Base-by-base conservation (phyloP, 2,329 filamentous ascomycete species). In the Penicillium sp. region DNA sequence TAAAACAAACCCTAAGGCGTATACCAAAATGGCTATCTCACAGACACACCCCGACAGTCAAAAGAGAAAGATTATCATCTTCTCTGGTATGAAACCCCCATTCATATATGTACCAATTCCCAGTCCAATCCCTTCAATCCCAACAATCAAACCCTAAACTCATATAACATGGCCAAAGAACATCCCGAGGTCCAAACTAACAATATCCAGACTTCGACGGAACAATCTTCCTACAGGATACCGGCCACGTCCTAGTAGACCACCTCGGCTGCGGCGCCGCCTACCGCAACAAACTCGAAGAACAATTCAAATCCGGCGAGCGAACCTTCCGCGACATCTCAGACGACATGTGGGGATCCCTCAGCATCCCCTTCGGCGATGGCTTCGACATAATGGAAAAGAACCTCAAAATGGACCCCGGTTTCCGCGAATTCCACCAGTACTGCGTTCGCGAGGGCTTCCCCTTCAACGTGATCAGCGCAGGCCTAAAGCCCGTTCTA, bases 181-280 rank as follows among this genome's bases (percentile, higher is more conserved):
- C 4, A 37, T 9, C 0, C 29, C n/a, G n/a, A n/a, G n/a, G n/a
- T n/a, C 32, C 5, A 26, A 26, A 45, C 42, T 46, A 45, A 59
- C 50, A 20, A 8, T 2, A 9, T 16, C 31, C 56, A 87, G 85
- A 89, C 71, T 89, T 89, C 63, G 86, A 89, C 69, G 86, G 86
- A 60, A 89, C 86, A 4, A 89, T 89, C 60, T 88, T 87, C 77
- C 86, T 86, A 80, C 84, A 88, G 78, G 84, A 87, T 63, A 88
- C 84, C 2, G 87, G 87, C 43, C 86, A 89, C 68, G 81, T 88
- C 61, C 82, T 89, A 48, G 87, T 88, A 72, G 85, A 88, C 68
- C 78, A 78, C 63, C 81, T 85, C 61, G 85, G 86, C 50, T 88
- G 85, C 71, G 86, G 86, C 29, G 74, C 77, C 22, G 76, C 81